Base-by-base conservation (phyloP, 768 basidiomycete species). In the Termitomyces heimii region DNA sequence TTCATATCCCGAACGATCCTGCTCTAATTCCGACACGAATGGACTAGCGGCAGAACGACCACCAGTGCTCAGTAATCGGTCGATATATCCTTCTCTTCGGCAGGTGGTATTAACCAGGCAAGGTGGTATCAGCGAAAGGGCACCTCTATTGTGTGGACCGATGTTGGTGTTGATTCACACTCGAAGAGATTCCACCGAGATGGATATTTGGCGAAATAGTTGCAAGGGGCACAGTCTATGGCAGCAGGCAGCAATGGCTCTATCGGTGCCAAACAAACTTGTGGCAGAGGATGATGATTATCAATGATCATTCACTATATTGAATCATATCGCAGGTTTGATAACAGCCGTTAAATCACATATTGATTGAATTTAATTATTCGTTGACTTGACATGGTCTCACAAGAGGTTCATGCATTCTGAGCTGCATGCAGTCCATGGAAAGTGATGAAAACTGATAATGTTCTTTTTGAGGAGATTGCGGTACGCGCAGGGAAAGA, bases 161-260 rank as follows among this genome's bases (percentile, higher is more conserved):
- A 64, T 54, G 29, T 54, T 67, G 43, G 60, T 71, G 14, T 62
- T 72, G 29, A 53, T 67, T 13, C 66, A 67, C 45, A 67, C 72
- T 7, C 67, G 67, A 4, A 58, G 62, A 32, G 64, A 66, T 49
- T 59, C 60, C 37, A 71, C 71, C 24, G 75, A 75, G 62, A 61
- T 72, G 58, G 68, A 72, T 44, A 64, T 72, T 26, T 76, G 75
- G 74, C 68, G 71, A 32, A 69, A 71, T 53, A 68, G 64, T 40
- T 68, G 64, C 10, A 58, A 57, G 8, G 69, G 67, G 6, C 57
- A 61, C 32, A 70, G 71, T 24, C 60, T 75, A 49, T 75, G 74
- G 75, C 64, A 67, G 45, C 55, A 55, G 28, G 63, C 63, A 12
- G 52, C 56, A 22, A 60, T 49, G 20, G 63, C 61, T 57, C 20